Evolutionary conservation across 2,329 filamentous ascomycete species (phyloP).

Genomic region (Sphaceloma murrayae): DNA sequence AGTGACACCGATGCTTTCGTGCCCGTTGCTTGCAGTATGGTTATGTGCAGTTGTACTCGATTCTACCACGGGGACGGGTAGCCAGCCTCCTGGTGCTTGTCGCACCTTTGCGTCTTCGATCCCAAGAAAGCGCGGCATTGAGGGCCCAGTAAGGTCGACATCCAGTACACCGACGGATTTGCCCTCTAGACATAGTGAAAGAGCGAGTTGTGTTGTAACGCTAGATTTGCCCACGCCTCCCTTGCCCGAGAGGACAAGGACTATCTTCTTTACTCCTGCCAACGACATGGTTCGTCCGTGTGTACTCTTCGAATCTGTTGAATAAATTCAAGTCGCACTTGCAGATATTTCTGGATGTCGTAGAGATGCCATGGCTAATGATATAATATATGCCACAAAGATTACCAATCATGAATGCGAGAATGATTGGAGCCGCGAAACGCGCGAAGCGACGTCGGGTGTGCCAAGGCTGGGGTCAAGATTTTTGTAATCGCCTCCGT

Average conservation of each 20-base stretch:
- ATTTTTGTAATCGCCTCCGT: too few species aligned
- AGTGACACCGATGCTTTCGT: constrained; percentile 17
- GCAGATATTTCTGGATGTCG: too few species aligned
- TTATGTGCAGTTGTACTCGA: constrained; percentile 26
- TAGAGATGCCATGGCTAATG: too few species aligned
- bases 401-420: constrained; percentile 14
- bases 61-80: constrained; percentile 75
- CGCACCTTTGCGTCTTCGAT: constrained; percentile 83
- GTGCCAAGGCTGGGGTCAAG: constrained; percentile 1
- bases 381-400: not conserved
- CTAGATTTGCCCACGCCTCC: constrained; percentile 97
- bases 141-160: constrained; percentile 90
- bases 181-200: constrained; percentile 76
- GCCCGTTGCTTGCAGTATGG: constrained; percentile 22
- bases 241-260: constrained; percentile 87
- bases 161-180: constrained; percentile 91
- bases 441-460: constrained; percentile 8
- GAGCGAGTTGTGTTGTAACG: constrained; percentile 89
- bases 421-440: constrained; percentile 5
- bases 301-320: too few species aligned
- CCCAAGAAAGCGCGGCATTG: constrained; percentile 88
- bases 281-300: constrained; percentile 56
- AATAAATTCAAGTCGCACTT: too few species aligned
- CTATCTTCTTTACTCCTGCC: constrained; percentile 63
- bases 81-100: constrained; percentile 84